phyloP scores from a whole-genome alignment of 192 early-diverging fungal genomes.

The Rhizoclosmatium globosum region DNA sequence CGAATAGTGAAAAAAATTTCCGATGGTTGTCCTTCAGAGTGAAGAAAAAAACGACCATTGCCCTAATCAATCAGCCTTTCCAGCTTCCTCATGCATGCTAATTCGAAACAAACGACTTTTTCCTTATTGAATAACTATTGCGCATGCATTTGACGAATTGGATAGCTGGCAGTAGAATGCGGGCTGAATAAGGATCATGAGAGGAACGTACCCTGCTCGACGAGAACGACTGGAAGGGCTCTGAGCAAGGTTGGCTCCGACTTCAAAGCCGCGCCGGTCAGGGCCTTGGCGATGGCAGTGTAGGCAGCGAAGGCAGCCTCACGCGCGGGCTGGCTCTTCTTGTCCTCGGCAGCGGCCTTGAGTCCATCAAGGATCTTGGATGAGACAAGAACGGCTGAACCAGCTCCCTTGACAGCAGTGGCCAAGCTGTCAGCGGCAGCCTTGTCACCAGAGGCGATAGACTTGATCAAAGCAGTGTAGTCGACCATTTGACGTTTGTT shows the following conservation, averaged over 20 bases:
- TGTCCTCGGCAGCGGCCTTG: slow-evolving; percentile 68
- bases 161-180: neutral
- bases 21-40: no score
- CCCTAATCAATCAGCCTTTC: no score
- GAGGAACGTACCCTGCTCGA: slow-evolving; percentile 45
- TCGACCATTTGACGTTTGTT: slow-evolving; percentile 20
- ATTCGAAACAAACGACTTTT: no score
- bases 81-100: no score
- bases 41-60: no score
- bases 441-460: neutral
- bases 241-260: slow-evolving; percentile 73
- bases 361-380: slow-evolving; percentile 68
- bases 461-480: neutral
- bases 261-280: slow-evolving; percentile 60
- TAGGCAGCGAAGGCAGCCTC: slow-evolving; percentile 70
- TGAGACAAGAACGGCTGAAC: slow-evolving; percentile 62
- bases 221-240: slow-evolving; percentile 70
- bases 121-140: neutral
- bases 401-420: slow-evolving; percentile 62
- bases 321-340: slow-evolving; percentile 72
- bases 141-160: neutral
- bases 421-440: slow-evolving; percentile 67
- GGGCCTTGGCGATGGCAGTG: slow-evolving; percentile 61
- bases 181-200: neutral
- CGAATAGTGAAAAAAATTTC: no score